Conservation (phyloP, 257 asterid species). For the Thymus quinquecostatus region DNA sequence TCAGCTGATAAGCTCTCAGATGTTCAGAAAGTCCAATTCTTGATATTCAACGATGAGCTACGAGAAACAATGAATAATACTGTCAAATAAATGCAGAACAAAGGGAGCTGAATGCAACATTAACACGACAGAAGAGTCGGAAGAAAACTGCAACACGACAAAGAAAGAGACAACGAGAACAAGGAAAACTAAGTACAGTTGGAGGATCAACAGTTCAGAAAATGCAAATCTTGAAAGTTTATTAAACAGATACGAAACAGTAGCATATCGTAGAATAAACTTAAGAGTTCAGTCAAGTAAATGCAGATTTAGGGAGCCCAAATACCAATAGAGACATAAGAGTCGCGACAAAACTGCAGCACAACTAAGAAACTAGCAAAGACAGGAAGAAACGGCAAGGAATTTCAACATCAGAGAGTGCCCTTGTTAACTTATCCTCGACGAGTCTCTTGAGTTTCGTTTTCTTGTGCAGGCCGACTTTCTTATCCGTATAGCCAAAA, state of each 20-base stretch:
- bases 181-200: neutral
- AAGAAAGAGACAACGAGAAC: too few species aligned
- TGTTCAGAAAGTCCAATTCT: neutral
- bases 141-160: neutral
- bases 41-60: neutral
- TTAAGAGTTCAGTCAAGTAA: too few species aligned
- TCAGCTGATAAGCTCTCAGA: too few species aligned
- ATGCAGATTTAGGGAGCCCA: neutral
- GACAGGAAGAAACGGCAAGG: neutral
- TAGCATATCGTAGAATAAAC: too few species aligned
- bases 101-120: neutral
- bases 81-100: neutral
- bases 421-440: neutral
- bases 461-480: constrained; percentile 26
- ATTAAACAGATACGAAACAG: too few species aligned
- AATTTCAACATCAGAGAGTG: neutral
- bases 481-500: neutral
- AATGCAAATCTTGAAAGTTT: neutral
- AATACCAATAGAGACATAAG: constrained; percentile 5
- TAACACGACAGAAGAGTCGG: neutral
- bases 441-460: neutral
- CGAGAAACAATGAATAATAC: neutral
- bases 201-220: neutral
- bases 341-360: neutral
- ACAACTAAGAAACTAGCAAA: neutral